Evolutionary conservation across 768 basidiomycete species (phyloP), one percentile per base, ranked within the genome.

Genomic region (Tulasnella sp.): DNA sequence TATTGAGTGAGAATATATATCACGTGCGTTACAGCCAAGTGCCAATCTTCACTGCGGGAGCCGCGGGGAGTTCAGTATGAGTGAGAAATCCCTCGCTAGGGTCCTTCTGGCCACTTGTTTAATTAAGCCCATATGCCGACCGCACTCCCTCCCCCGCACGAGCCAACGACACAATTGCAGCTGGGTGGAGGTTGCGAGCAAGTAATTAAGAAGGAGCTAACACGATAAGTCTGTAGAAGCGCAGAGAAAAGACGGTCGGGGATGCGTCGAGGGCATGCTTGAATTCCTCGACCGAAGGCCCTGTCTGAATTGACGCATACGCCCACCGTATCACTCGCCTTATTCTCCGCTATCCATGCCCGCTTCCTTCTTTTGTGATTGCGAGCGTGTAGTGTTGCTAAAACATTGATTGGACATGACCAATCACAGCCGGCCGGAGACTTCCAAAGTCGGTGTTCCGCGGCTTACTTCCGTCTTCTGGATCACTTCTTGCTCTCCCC

Each of bases 161-260:
- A 48, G 41, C 41, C 41, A 41, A 48, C 14, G 50, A 6, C 18
- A 54, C 22, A 2, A 54, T 54, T 20, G 44, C 44, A 11, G 44
- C 16, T 46, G 44, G 7, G 44, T 46, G 44, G 44, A 4, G 16
- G 8, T 6, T 12, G 58, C 14, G 58, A 60, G 58, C 28, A 24
- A 31, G 58, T 60, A 6, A 31, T 24, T 3, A 24, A 1, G 28
- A 24, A 60, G 58, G 44, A 60, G 22, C 22, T 6, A 24, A 60
- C 24, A 69, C 31, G 64, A n/a, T 69, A 69, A 14, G 64, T 69
- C 9, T 69, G 64, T 69, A 31, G 64, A 69, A 69, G 34, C 64
- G 28, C 14, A 31, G 34, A 28, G 64, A 69, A 31, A 34, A 69
- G 58, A 60, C 58, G 58, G 11, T 60, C 58, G 58, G 58, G 58